These are phyloP conservation scores for Aspergillus felis DNA, from an alignment of 2,329 filamentous ascomycete genomes.

Conservation along the genomic window DNA sequence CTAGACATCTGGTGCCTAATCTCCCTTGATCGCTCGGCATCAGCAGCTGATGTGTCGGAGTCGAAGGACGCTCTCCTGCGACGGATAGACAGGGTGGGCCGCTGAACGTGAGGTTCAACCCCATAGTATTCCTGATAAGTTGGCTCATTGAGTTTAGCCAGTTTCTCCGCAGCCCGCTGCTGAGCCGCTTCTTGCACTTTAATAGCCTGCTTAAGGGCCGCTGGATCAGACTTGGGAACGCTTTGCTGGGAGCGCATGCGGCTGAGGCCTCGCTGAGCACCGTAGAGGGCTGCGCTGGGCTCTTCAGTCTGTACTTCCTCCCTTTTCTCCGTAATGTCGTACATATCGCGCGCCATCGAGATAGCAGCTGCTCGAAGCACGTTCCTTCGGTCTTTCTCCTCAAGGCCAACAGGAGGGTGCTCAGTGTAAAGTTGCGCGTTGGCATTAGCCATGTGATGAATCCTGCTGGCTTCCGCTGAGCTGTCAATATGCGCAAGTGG, in stretches of 20 bases:
- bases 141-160: slow-evolving; percentile 75
- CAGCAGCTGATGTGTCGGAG: slow-evolving; percentile 54
- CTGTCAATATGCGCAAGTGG: slow-evolving; percentile 43
- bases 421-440: slow-evolving; percentile 78
- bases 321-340: slow-evolving; percentile 53
- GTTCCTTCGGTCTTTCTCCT: slow-evolving; percentile 69
- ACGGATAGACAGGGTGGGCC: slow-evolving; percentile 52
- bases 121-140: slow-evolving; percentile 75
- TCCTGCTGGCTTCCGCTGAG: slow-evolving; percentile 55
- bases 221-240: slow-evolving; percentile 21
- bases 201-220: slow-evolving; percentile 21
- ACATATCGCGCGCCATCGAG: slow-evolving; percentile 88
- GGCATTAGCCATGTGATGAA: slow-evolving; percentile 61
- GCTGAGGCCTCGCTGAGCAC: slow-evolving; percentile 32
- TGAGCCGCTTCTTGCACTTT: slow-evolving; percentile 81
- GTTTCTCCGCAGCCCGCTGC: slow-evolving; percentile 75
- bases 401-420: slow-evolving; percentile 65
- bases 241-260: slow-evolving; percentile 32
- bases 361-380: slow-evolving; percentile 76
- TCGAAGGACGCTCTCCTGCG: slow-evolving; percentile 66
- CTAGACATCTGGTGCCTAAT: slow-evolving; percentile 77
- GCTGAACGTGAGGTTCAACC: slow-evolving; percentile 44
- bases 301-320: slow-evolving; percentile 14
- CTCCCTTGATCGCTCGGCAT: slow-evolving; percentile 65
- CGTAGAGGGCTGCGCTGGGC: slow-evolving; percentile 18